Base-by-base conservation (phyloP, 441 rosid genomes). In the Euphorbia schlechtendalii region DNA sequence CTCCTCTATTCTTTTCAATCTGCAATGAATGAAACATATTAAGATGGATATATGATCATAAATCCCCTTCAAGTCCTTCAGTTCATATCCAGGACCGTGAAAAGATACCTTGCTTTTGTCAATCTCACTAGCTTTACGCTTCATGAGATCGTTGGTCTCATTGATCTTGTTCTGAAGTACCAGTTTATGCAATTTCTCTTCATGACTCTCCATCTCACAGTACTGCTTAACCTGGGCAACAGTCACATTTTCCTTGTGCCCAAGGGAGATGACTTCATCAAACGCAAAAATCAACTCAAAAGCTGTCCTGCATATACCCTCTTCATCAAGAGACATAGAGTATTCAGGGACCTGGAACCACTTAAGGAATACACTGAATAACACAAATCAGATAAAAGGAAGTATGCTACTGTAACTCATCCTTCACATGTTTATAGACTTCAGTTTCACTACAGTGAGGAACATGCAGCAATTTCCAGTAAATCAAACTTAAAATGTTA, bases 201-300 rank as follows among this genome's bases (percentile, higher is more conserved):
- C 98, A 59, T 94, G 96, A 83, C 98, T 91, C 82, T 94, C 99
- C 99, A 94, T 94, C 82, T 94, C 99, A 78, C 96, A 87, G 78
- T 89, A 91, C 75, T 94, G 99, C 85, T 86, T 95, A 71, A 95
- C 98, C 70, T 84, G 98, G 18, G 92, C 84, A 69, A 94, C 96
- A 32, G 96, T 94, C 61, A 91, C 89, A 77, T 86, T 87, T 79
- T 94, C 99, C 87, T 85, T 91, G 89, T 94, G 96, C 73, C 98
- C 99, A 66, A 94, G 96, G 71, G 98, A 91, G 67, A 94, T 86
- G 77, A 94, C 96, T 82, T 94, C 99, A 73, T 94, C 99, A 76
- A 94, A 94, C 25, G 99, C 96, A 77, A 87, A 94, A 71, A 84
- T 83, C 81, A 94, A 81, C 81, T 91, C 98, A 59, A 94, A 94